Evolutionary conservation across 371 early-diverging fungal species (phyloP), one percentile per base, ranked within the genome.

Genomic region (Amoeboaphelidium protococcarum): DNA sequence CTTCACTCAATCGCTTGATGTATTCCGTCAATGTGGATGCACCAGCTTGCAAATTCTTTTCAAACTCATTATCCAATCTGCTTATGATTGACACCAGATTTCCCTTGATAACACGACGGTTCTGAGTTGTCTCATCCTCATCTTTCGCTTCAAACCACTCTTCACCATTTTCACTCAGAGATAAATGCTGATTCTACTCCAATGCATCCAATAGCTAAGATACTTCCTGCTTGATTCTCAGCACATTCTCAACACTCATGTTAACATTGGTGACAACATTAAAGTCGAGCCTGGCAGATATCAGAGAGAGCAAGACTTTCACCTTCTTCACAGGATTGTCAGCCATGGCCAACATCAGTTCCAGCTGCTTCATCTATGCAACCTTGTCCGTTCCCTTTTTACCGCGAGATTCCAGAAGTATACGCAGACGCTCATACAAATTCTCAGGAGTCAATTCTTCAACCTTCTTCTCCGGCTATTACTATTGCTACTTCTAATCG

Each of bases 11-110:
- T 45, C 94, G 81, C 48, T 83, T 88, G 49, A 89, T 72, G 57
- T 91, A 95, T 54, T 95, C 91, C 47, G 80, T 78, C 26, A 92
- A 79, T 61, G 89, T 88, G 49, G 94, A 88, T 62, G 94, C 97
- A 52, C 83, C 81, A 64, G 75, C 76, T 62, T 87, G 90, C 42
- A 96, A 73, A 13, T 84, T 76, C 60, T 82, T 82, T 50, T 73
- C 82, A 64, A 89, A 94, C 64, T 94, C 97, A 44, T 94, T 92
- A 64, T 91, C 91, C 37, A 94, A 62, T 41, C 94, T 81, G 55
- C 90, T 91, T 26, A 92, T 67, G 48, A 83, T 77, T 44, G 87
- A 74, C 52, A 80, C 68, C 47, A 94, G 61, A 25, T 83, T 85
- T 47, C 95, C 95, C 47, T 75, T 80, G 27, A 78, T 49, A 4